Percentiles rank a stretch among this genome's conserved stretches.
phyloP scores from a whole-genome alignment of 78 protist species.

The Neovahlkampfia damariscottae region DNA sequence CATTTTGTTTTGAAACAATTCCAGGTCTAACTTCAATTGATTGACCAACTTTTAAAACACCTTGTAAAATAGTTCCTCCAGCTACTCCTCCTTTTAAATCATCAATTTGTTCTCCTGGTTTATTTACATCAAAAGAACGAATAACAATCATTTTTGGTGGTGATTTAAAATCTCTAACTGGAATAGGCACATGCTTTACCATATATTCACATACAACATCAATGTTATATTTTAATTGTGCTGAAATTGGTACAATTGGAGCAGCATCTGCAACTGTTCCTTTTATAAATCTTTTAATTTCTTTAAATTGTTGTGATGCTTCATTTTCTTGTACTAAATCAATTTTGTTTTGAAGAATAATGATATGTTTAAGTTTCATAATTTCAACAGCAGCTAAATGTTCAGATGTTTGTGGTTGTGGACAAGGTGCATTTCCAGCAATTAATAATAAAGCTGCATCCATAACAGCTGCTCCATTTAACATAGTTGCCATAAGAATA shows the following conservation, averaged over 20 bases:
- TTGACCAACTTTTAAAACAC: constrained; percentile 69
- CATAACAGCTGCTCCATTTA: constrained; percentile 99
- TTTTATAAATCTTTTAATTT: constrained; percentile 73
- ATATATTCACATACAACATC: constrained; percentile 94
- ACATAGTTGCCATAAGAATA: constrained; percentile 99
- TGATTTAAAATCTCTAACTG: constrained; percentile 84
- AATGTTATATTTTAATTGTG: constrained; percentile 94
- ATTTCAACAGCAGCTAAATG: constrained; percentile 99
- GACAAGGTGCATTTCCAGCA: constrained; percentile 94
- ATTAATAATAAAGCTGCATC: constrained; percentile 99
- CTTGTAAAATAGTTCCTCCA: constrained; percentile 96
- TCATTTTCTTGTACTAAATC: constrained; percentile 77
- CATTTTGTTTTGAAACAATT: constrained; percentile 61
- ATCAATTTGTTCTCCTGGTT: constrained; percentile 89
- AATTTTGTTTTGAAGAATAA: constrained; percentile 99
- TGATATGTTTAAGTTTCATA: constrained; percentile 89
- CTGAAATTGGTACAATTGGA: constrained; percentile 99
- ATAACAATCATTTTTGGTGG: constrained; percentile 93
- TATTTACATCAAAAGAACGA: constrained; percentile 99
- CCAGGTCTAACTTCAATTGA: constrained; percentile 99
- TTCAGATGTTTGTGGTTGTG: constrained; percentile 99
- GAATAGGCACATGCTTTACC: constrained; percentile 83
- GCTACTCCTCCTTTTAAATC: constrained; percentile 98
- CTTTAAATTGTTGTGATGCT: constrained; percentile 53
- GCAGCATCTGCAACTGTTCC: constrained; percentile 92